Evolutionary conservation across 345 rosid genomes (phyloP).

Genomic region (Turnera subulata): DNA sequence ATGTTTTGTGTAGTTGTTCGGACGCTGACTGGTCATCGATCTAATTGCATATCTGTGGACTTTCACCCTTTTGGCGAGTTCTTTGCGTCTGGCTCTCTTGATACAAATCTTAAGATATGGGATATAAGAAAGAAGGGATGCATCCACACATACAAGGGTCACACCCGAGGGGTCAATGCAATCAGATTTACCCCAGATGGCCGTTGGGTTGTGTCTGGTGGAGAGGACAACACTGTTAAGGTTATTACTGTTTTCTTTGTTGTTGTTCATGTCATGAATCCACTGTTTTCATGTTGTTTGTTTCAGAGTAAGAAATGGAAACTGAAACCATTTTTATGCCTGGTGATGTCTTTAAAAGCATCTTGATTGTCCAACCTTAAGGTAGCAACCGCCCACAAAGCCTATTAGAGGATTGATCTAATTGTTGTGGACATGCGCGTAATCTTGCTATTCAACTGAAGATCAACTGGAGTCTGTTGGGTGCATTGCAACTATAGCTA

Average conservation of each 20-base stretch:
- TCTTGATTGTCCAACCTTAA: too few species aligned
- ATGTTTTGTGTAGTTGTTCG: slow-evolving; percentile 67
- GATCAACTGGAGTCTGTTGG: too few species aligned
- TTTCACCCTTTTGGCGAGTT: slow-evolving; percentile 99
- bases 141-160: slow-evolving; percentile 98
- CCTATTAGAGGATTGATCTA: too few species aligned
- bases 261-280: too few species aligned
- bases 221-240: slow-evolving; percentile 94
- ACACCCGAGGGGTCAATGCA: slow-evolving; percentile 93
- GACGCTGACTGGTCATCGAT: slow-evolving; percentile 91
- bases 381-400: too few species aligned
- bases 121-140: slow-evolving; percentile 95
- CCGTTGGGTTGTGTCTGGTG: slow-evolving; percentile 99
- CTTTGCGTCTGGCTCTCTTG: slow-evolving; percentile 97
- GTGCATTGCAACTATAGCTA: too few species aligned
- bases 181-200: slow-evolving; percentile 99
- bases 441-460: too few species aligned
- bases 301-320: background rate
- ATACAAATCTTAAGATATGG: slow-evolving; percentile 99
- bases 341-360: too few species aligned
- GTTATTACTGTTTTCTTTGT: slow-evolving; percentile 34
- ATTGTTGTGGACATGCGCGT: too few species aligned
- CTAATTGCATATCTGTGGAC: slow-evolving; percentile 93
- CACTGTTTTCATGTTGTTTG: background rate
- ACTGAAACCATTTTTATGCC: background rate